These are phyloP conservation scores for Pinus tabuliformis DNA, from an alignment of 75 land plant genomes.

Conservation along the genomic window DNA sequence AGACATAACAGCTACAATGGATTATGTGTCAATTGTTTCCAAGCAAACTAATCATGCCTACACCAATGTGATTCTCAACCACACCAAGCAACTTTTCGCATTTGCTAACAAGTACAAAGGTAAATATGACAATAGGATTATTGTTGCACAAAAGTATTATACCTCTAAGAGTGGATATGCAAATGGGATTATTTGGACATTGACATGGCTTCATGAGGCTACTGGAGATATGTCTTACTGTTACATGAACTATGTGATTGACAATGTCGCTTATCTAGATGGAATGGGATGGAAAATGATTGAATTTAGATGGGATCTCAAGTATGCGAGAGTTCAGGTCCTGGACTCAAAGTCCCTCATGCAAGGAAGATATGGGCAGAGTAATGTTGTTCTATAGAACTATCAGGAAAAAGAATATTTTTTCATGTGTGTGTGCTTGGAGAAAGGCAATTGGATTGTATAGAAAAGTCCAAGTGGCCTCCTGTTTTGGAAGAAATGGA, in stretches of 20 bases:
- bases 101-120: conserved; percentile 62
- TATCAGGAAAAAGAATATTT: too few species aligned
- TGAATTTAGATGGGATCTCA: too few species aligned
- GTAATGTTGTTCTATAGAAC: too few species aligned
- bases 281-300: conserved; percentile 15
- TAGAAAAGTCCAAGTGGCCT: too few species aligned
- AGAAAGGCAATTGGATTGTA: too few species aligned
- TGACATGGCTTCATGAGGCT: conserved; percentile 67
- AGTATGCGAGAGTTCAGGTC: too few species aligned
- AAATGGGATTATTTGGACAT: conserved; percentile 20
- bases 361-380: too few species aligned
- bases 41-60: conserved; percentile 25
- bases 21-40: conserved; percentile 56
- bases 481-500: too few species aligned
- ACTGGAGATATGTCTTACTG: conserved; percentile 34
- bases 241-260: conserved; percentile 38
- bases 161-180: conserved; percentile 50
- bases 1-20: conserved; percentile 70
- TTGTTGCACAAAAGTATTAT: conserved; percentile 52
- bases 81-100: conserved; percentile 55
- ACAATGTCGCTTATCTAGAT: conserved; percentile 48
- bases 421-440: too few species aligned
- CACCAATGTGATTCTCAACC: conserved; percentile 32
- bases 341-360: too few species aligned
- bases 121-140: conserved; percentile 54